These are phyloP conservation scores for Fusarium proliferatum DNA, from an alignment of 2,329 filamentous ascomycete species.

Conservation along the genomic window DNA sequence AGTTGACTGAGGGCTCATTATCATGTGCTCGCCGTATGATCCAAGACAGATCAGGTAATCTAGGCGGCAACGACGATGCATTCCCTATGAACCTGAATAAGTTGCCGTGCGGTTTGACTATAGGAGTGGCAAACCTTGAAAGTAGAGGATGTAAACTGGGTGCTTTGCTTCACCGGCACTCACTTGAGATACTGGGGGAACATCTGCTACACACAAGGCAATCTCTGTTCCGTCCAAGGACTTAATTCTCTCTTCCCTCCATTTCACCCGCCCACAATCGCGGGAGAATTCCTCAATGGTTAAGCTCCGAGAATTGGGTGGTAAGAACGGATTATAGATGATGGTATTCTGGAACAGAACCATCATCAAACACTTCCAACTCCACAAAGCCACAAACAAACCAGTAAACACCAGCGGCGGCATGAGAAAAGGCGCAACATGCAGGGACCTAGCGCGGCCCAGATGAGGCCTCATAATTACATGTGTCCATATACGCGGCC, in stretches of 20 bases:
- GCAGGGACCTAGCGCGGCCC: conserved; percentile 41
- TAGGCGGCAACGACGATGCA: conserved; percentile 67
- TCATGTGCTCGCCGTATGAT: conserved; percentile 60
- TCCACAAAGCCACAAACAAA: conserved; percentile 72
- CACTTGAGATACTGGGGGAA: conserved; percentile 34
- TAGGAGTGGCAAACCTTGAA: conserved; percentile 38
- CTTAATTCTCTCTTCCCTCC: conserved; percentile 71
- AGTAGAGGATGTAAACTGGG: conserved; percentile 60
- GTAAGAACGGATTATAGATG: conserved; percentile 82
- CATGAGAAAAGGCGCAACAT: conserved; percentile 59
- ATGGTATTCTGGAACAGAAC: conserved; percentile 83
- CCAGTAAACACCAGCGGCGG: conserved; percentile 75
- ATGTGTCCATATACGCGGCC: conserved; percentile 24
- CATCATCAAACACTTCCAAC: conserved; percentile 77
- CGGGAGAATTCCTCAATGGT: conserved; percentile 71
- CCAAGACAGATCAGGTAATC: conserved; percentile 66
- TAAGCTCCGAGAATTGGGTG: conserved; percentile 76
- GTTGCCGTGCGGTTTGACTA: not conserved
- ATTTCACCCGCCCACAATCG: conserved; percentile 70
- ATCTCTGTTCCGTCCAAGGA: conserved; percentile 74
- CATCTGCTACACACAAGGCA: conserved; percentile 66
- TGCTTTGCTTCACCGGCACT: conserved; percentile 17
- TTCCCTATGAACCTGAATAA: conserved; percentile 58
- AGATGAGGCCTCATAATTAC: conserved; percentile 15
- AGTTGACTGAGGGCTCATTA: conserved; percentile 49